Conservation (phyloP, 2,329 filamentous ascomycete species). For the Arthroderma sp. region DNA sequence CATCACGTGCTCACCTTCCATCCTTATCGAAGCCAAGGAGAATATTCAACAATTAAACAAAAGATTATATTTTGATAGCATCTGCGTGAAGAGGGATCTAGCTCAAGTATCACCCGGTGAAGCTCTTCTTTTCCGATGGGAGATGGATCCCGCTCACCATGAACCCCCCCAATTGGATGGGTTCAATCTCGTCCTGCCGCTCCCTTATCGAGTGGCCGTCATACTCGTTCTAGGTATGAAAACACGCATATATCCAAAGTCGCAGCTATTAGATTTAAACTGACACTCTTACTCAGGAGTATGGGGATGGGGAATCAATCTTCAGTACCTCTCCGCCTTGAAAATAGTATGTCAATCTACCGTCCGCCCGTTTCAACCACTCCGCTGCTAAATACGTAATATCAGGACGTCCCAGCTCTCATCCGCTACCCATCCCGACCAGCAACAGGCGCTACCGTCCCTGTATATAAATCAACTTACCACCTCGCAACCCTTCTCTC, state of each 20-base stretch:
- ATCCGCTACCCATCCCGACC: conserved; percentile 73
- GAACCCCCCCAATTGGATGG: conserved; percentile 41
- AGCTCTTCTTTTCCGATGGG: conserved; percentile 13
- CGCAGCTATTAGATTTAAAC: not conserved
- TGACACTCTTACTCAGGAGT: conserved; percentile 47
- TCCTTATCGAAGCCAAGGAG: too few relatives aligned
- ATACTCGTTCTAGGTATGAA: conserved; percentile 67
- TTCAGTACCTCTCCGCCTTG: conserved; percentile 66
- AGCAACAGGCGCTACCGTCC: conserved; percentile 49
- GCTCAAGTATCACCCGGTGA: too few relatives aligned
- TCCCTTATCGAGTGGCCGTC: conserved; percentile 79
- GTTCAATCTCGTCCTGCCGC: conserved; percentile 74
- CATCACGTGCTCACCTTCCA: too few relatives aligned
- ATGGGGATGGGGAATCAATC: conserved; percentile 89
- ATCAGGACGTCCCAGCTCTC: conserved; percentile 63
- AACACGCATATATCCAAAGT: not conserved
- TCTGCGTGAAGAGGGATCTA: too few relatives aligned
- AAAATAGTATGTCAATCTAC: conserved; percentile 49
- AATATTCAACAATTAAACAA: too few relatives aligned
- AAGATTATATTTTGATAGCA: too few relatives aligned
- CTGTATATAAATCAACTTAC: conserved; percentile 74
- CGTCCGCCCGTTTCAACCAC: not conserved
- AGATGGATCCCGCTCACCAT: conserved; percentile 30
- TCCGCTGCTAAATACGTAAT: not conserved
- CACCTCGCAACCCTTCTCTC: conserved; percentile 69